Base-by-base conservation (phyloP, 495 filamentous ascomycete species). In the Podospora appendiculata region DNA sequence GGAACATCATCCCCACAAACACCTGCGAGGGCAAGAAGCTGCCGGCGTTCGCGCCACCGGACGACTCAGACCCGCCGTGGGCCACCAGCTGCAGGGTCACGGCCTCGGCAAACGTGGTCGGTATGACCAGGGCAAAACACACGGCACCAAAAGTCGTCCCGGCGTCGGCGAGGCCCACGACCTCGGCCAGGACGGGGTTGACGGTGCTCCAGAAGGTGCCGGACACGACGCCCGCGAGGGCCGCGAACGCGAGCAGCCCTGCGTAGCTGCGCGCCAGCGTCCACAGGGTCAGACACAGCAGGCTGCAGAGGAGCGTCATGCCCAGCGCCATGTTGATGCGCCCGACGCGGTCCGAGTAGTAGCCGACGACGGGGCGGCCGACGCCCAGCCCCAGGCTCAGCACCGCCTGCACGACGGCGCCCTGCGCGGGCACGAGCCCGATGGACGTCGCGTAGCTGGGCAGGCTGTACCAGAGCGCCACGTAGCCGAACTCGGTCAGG, bases 131-230 rank as follows among this genome's bases (percentile, higher is more conserved):
- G 25, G 25, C 25, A 25, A 25, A 25, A 25, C 25, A 25, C 25
- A 25, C 25, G 25, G 25, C 25, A 5, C 25, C 25, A 25, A 25
- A 25, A 2, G 25, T 25, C 25, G 25, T 25, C 25, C 44, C 42
- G 4, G 46, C 36, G 12, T 56, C 42, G 34, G 74, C 70, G 11
- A 92, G 62, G 4, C 86, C 86, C 18, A 91, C 81, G n/a, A 90
- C 81, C 59, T 93, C 88, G 0, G 84, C 82, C 17, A 81, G 71
- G 7, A 93, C 80, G 1, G 88, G 88, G 3, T 72, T 81, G n/a
- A 85, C 71, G 1, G 81, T 82, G 12, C 80, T 79, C 86, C 86
- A 89, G 61, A 86, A 89, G 0, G 82, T 85, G 19, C 86, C 87
- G 11, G 80, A 74, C 4, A 88, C 80, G 9, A 72, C 75, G 8